These are phyloP conservation scores for Neurospora africana DNA, from an alignment of 495 filamentous ascomycete species.

Conservation along the genomic window DNA sequence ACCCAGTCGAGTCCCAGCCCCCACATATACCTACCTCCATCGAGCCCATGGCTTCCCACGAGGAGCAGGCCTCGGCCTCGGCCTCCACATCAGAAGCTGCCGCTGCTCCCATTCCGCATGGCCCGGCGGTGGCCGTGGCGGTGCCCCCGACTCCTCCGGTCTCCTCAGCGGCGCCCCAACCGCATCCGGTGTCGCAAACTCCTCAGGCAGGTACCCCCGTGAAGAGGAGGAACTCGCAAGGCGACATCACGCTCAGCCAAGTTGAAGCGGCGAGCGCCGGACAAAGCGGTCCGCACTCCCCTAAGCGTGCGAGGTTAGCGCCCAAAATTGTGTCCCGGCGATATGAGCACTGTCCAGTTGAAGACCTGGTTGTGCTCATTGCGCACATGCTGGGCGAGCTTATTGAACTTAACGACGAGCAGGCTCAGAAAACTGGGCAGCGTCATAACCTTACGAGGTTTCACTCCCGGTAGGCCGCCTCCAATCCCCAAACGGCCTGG, in stretches of 20 bases:
- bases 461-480: slow-evolving; percentile 65
- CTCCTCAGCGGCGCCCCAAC: slow-evolving; percentile 12
- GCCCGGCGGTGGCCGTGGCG: not conserved
- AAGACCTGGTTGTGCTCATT: slow-evolving; percentile 81
- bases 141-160: not conserved
- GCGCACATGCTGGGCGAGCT: slow-evolving; percentile 92
- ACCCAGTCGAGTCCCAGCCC: slow-evolving; percentile 19
- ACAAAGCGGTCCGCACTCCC: slow-evolving; percentile 32
- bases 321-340: slow-evolving; percentile 60
- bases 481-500: not conserved
- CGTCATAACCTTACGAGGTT: slow-evolving; percentile 61
- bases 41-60: slow-evolving; percentile 15
- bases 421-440: slow-evolving; percentile 71
- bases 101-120: slow-evolving; percentile 1
- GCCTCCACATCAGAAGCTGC: slow-evolving; percentile 2
- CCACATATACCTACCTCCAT: slow-evolving; percentile 1
- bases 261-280: slow-evolving; percentile 8
- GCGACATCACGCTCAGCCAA: slow-evolving; percentile 35
- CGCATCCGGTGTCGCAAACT: slow-evolving; percentile 25
- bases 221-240: slow-evolving; percentile 38
- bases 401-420: slow-evolving; percentile 81
- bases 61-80: slow-evolving; percentile 8
- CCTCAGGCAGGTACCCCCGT: slow-evolving; percentile 29
- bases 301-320: slow-evolving; percentile 36
- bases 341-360: slow-evolving; percentile 70